Evolutionary conservation across 257 asterid genomes (phyloP).

Genomic region (Verbascum thapsus): DNA sequence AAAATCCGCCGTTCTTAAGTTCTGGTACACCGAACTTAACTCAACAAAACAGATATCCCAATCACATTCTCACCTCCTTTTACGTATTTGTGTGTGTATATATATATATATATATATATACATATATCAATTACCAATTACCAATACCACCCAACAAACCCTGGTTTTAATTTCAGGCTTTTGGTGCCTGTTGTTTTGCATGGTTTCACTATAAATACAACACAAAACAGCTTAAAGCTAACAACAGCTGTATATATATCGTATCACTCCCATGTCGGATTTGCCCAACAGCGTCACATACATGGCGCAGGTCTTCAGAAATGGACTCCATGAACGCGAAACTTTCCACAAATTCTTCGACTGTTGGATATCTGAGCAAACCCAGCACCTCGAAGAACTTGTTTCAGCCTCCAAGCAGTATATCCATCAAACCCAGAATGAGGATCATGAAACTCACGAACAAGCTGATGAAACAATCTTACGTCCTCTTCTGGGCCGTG

Average conservation of each 20-base stretch:
- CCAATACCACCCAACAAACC: no score
- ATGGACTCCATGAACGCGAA: slow-evolving; percentile 9
- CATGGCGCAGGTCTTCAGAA: slow-evolving; percentile 9
- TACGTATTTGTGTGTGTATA: no score
- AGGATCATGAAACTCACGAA: neutral
- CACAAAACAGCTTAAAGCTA: no score
- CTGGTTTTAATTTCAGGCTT: neutral
- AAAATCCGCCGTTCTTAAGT: no score
- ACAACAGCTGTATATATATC: no score
- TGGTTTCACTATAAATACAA: neutral
- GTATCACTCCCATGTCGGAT: neutral
- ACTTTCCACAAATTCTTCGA: slow-evolving; percentile 49
- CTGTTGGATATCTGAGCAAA: slow-evolving; percentile 51
- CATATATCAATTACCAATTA: no score
- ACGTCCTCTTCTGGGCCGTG: slow-evolving; percentile 33
- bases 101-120: no score
- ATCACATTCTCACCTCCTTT: no score
- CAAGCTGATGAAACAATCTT: slow-evolving; percentile 11
- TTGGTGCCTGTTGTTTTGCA: neutral
- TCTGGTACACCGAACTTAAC: no score
- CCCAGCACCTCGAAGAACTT: slow-evolving; percentile 47
- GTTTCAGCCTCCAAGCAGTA: slow-evolving; percentile 33
- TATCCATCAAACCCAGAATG: neutral
- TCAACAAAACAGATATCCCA: no score
- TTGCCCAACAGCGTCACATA: slow-evolving; percentile 13